phyloP scores from a whole-genome alignment of 345 rosid genomes.

The Salix brachista region DNA sequence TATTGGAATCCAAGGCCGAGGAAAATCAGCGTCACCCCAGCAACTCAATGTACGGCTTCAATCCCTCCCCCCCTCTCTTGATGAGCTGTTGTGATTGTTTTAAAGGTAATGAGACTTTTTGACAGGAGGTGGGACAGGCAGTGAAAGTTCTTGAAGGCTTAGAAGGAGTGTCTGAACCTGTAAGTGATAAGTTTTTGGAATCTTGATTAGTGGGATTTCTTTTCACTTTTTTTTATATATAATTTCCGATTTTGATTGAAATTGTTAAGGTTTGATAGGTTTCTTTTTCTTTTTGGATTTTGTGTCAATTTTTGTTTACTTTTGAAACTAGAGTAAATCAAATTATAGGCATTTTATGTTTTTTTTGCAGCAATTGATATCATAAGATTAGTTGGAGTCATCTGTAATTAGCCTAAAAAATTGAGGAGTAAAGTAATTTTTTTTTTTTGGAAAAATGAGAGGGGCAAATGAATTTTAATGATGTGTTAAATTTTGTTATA shows the following conservation, averaged over 20 bases:
- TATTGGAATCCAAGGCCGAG: slow-evolving; percentile 91
- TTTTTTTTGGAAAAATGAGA: too few relatives aligned
- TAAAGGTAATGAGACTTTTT: background rate
- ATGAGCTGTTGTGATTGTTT: background rate
- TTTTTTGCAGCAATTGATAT: too few relatives aligned
- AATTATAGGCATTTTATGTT: too few relatives aligned
- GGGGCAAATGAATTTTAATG: too few relatives aligned
- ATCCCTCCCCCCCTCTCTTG: background rate
- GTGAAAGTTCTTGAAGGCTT: slow-evolving; percentile 69
- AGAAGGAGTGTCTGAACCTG: slow-evolving; percentile 68
- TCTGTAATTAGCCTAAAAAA: too few relatives aligned
- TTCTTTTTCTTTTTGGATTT: too few relatives aligned
- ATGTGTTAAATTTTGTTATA: background rate
- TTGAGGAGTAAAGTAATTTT: too few relatives aligned
- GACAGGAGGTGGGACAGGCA: slow-evolving; percentile 71
- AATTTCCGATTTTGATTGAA: background rate
- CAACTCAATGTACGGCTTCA: slow-evolving; percentile 55
- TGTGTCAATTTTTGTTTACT: too few relatives aligned
- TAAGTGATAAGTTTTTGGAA: slow-evolving; percentile 18
- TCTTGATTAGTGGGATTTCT: background rate
- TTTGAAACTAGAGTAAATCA: too few relatives aligned
- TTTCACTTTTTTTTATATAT: background rate
- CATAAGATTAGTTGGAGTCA: too few relatives aligned
- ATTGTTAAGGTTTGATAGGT: too few relatives aligned
- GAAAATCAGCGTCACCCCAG: slow-evolving; percentile 68